phyloP scores from a whole-genome alignment of 1,139 yeast species.

The Sugiyamaella castrensis region DNA sequence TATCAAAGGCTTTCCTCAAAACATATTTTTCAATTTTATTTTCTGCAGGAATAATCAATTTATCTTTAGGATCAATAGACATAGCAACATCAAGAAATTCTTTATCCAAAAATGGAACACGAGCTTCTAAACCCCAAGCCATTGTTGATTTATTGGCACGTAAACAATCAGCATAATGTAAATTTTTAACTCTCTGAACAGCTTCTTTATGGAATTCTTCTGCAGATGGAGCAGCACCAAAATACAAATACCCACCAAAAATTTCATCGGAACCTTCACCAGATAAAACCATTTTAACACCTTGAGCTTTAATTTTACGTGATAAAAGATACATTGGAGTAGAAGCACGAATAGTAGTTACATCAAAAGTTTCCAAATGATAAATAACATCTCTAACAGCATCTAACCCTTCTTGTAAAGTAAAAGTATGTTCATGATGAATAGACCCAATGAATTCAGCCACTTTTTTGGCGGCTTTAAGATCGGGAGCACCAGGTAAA shows the following conservation, averaged over 20 bases:
- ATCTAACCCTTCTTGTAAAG: slow-evolving; percentile 93
- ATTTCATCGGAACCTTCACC: slow-evolving; percentile 99
- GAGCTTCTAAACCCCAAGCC: slow-evolving; percentile 99
- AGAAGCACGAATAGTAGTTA: slow-evolving; percentile 97
- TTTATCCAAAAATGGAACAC: slow-evolving; percentile 98
- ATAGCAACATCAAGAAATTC: slow-evolving; percentile 86
- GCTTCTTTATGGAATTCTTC: slow-evolving; percentile 92
- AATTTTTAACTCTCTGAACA: slow-evolving; percentile 93
- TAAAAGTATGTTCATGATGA: slow-evolving; percentile 97
- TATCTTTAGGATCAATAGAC: slow-evolving; percentile 93
- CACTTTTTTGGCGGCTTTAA: slow-evolving; percentile 92
- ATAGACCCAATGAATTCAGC: slow-evolving; percentile 89
- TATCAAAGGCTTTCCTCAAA: slow-evolving; percentile 95
- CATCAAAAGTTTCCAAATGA: slow-evolving; percentile 97
- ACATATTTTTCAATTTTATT: slow-evolving; percentile 92
- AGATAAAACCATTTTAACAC: slow-evolving; percentile 97
- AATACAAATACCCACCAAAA: slow-evolving; percentile 96
- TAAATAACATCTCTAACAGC: slow-evolving; percentile 91
- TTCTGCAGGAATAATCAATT: slow-evolving; percentile 56
- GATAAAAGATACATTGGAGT: slow-evolving; percentile 97
- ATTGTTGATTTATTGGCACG: slow-evolving; percentile 99
- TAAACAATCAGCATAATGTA: slow-evolving; percentile 94
- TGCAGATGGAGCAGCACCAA: slow-evolving; percentile 93
- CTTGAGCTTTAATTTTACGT: slow-evolving; percentile 97
- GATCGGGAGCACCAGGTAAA: slow-evolving; percentile 96